These are phyloP conservation scores for Aspergillus latus DNA, from an alignment of 2,329 filamentous ascomycete genomes.

Conservation along the genomic window DNA sequence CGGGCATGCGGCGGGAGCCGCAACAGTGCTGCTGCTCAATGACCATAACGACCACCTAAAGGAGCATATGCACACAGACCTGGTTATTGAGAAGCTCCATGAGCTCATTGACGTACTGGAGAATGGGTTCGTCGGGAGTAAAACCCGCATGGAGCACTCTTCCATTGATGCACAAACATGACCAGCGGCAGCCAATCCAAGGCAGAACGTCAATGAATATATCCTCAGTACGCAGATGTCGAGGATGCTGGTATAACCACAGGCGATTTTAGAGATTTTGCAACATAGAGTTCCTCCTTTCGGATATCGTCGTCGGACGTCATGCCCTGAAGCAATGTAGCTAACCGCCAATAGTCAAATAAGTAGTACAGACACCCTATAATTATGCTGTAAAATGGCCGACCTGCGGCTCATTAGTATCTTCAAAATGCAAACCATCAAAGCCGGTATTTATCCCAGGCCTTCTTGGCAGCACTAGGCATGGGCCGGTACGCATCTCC, in stretches of 20 bases:
- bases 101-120: constrained; percentile 76
- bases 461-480: constrained; percentile 34
- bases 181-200: background rate
- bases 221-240: background rate
- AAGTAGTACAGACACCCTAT: background rate
- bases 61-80: constrained; percentile 72
- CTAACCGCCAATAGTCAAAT: background rate
- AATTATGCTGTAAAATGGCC: background rate
- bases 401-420: constrained; percentile 15
- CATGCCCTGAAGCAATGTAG: background rate
- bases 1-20: constrained; percentile 76
- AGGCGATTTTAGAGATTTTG: background rate
- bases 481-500: constrained; percentile 34
- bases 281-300: constrained; percentile 1
- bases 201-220: background rate
- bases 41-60: constrained; percentile 72
- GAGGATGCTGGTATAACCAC: background rate
- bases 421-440: constrained; percentile 17
- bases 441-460: constrained; percentile 34
- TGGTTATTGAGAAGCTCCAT: constrained; percentile 70
- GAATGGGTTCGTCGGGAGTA: constrained; percentile 64
- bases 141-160: constrained; percentile 21
- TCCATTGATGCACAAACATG: constrained; percentile 13
- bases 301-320: background rate
- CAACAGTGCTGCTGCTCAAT: constrained; percentile 85